Conservation (phyloP, 345 rosid genomes). For the Turritis glabra region DNA sequence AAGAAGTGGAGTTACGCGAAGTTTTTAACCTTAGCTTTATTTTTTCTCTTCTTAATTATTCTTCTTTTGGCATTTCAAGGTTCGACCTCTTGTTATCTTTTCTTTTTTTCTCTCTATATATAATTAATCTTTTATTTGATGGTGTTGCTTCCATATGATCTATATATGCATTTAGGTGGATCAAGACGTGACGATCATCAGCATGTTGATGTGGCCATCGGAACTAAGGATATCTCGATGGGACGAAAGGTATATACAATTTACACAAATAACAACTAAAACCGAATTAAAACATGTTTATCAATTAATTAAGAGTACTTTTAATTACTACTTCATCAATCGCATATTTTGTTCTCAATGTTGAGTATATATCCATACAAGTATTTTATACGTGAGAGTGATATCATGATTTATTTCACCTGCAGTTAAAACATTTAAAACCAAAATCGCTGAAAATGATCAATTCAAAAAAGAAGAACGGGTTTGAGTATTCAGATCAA, state of each 20-base stretch:
- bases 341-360: neutral
- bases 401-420: neutral
- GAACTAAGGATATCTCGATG: neutral
- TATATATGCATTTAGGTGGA: neutral
- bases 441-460: neutral
- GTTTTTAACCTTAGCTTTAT: neutral
- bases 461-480: neutral
- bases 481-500: neutral
- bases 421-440: constrained; percentile 2
- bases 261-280: neutral
- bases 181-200: constrained; percentile 14
- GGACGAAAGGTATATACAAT: constrained; percentile 4
- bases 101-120: neutral
- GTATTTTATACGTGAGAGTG: neutral
- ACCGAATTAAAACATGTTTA: neutral
- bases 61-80: constrained; percentile 2
- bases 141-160: neutral
- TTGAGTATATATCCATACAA: neutral
- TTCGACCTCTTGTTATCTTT: neutral
- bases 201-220: neutral
- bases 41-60: neutral
- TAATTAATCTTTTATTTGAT: neutral
- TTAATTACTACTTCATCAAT: neutral
- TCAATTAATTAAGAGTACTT: neutral
- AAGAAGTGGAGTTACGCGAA: neutral